Evolutionary conservation across 2,329 filamentous ascomycete genomes (phyloP), one percentile per base, ranked within the genome.

Genomic region (Verticillium nubilum): DNA sequence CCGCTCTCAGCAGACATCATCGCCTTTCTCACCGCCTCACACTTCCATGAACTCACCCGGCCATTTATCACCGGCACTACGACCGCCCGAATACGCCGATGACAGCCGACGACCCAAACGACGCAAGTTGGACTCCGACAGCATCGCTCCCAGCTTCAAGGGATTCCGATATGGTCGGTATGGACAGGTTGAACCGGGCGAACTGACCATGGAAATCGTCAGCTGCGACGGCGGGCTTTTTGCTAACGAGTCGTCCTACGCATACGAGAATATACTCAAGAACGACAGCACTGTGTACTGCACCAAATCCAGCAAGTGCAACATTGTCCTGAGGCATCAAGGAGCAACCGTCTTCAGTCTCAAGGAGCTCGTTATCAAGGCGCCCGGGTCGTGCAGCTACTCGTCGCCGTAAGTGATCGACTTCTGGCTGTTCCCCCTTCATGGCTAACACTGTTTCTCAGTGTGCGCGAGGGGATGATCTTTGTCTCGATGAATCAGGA

Each of bases 381-480:
- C 91, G 10, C 94, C 94, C 0, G 86, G 86, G 35, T 78, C 83
- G 52, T 72, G 71, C 64, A 90, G 91, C 58, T 97, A 92, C 73
- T 93, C 92, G 61, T 88, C 91, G 66, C 92, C 92, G 90, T 96
- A 85, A 74, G 91, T 85, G 50, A 52, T 53, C 52, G 10, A 50
- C 42, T 7, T 50, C 31, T 4, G 56, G 42, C 29, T 29, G 28
- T 47, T 56, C 23, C 33, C 50, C 19, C 61, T 54, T 61, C 62
- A 52, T 74, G 80, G 57, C 60, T 60, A 63, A 62, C 59, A 59
- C 62, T 58, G 60, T 60, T 62, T 59, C 58, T 54, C 70, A 94
- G 91, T 58, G 88, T 97, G 58, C 88, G 94, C 73, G 90, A 96
- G 80, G 94, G 95, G 52, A 88, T 97, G 82, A 85, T 98, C 1